These are phyloP conservation scores for Halocafeteria seosinensis DNA, from an alignment of 108 stramenopile genomes.

Conservation along the genomic window DNA sequence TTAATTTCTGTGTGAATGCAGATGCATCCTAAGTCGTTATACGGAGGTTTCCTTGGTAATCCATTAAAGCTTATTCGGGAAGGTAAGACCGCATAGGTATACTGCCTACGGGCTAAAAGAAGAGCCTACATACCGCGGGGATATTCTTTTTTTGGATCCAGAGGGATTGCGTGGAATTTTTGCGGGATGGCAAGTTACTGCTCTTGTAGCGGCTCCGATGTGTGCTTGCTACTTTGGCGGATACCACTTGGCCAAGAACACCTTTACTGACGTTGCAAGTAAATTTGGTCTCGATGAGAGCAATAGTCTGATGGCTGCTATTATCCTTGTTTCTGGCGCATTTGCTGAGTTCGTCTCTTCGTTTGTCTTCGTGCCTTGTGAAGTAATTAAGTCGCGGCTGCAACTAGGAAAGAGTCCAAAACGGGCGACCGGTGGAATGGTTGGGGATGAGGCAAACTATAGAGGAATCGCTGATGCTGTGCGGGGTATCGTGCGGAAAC, in stretches of 20 bases:
- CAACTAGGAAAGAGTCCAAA: constrained; percentile 1
- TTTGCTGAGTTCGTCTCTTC: constrained; percentile 4
- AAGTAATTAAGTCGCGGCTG: constrained; percentile 12
- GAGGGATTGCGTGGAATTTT: constrained; percentile 5
- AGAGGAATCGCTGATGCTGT: constrained; percentile 2
- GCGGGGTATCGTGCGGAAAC: not conserved
- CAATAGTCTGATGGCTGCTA: not conserved
- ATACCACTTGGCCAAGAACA: constrained; percentile 2
- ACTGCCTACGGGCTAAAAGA: not conserved
- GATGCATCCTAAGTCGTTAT: not conserved
- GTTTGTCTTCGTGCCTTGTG: constrained; percentile 3
- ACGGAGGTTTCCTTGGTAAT: constrained; percentile 6
- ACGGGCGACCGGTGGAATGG: not conserved
- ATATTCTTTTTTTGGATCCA: not conserved
- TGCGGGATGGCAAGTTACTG: constrained; percentile 1
- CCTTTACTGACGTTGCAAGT: not conserved
- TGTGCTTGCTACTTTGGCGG: constrained; percentile 5
- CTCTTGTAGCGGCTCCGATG: not conserved
- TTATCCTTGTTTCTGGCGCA: not conserved
- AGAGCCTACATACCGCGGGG: not conserved
- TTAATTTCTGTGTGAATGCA: no score
- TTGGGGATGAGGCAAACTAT: not conserved
- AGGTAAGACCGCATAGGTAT: not conserved
- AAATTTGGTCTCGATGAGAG: not conserved
- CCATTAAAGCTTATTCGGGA: not conserved